Evolutionary conservation across 2,329 filamentous ascomycete species (phyloP), one percentile per base, ranked within the genome.

Genomic region (Hypoxylon sp.): DNA sequence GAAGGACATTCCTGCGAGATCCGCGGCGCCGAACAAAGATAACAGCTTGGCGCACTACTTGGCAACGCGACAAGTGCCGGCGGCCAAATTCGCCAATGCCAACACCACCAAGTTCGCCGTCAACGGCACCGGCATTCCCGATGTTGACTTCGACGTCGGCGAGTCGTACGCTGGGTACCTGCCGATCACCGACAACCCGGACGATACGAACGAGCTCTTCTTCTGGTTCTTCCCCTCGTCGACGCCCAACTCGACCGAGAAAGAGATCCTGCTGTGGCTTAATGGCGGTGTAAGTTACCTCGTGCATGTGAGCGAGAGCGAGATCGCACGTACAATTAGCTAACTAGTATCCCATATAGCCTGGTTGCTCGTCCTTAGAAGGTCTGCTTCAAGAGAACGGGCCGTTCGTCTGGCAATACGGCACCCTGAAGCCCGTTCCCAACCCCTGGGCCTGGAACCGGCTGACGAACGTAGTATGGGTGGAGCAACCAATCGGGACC

Each of bases 361-460:
- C 86, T n/a, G 86, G 85, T 23, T 88, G 85, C 72, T 84, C 82
- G 32, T 91, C 89, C 1, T 83, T 93, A 5, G 85, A 89, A 70
- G 91, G 91, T 6, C 82, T 94, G 1, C 77, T 95, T 9, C 91
- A 93, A 55, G 92, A 95, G 73, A 94, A 93, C 72, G 92, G 93
- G 0, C 90, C 92, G 0, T 91, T 93, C 73, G 63, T 86, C 4
- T 93, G 90, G 90, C 87, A 91, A 75, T 84, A 87, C 11, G 93
- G 93, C 34, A 94, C 91, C 0, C 86, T 84, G 60, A 83, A 84
- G 17, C 91, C 91, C 0, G 83, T 89, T 0, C 80, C 82, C 48
- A 94, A 94, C 75, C 84, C 86, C 0, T 94, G 90, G 81, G 86
- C 86, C n/a, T 94, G 91, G 91, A 87, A 87, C 65, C 91, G 91